A percentile compares a stretch with the other conserved stretches of the same genome.
Conservation (phyloP, 192 early-diverging fungal genomes). For the Gryganskiella cystojenkinii region DNA sequence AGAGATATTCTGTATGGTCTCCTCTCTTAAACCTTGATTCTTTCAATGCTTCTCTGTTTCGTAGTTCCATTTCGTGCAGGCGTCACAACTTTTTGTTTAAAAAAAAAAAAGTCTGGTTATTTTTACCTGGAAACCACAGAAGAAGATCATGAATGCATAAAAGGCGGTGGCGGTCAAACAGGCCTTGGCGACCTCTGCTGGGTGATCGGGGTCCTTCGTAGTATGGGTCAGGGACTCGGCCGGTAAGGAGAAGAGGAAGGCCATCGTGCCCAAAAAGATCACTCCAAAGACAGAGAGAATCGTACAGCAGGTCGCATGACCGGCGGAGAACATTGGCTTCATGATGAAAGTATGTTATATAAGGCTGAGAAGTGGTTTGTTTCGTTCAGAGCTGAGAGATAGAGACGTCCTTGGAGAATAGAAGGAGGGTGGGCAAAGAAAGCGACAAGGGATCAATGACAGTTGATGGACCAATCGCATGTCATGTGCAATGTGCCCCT, state of each 20-base stretch:
- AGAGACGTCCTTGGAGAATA: no score
- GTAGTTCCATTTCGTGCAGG: no score
- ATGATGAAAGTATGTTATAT: slow-evolving; percentile 41
- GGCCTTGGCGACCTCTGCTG: slow-evolving; percentile 57
- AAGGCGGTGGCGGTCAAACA: slow-evolving; percentile 61
- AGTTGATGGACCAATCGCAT: no score
- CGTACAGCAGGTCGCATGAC: slow-evolving; percentile 58
- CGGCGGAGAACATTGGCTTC: slow-evolving; percentile 63
- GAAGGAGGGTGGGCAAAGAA: no score
- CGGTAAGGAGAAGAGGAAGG: slow-evolving; percentile 55
- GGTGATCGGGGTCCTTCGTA: slow-evolving; percentile 56
- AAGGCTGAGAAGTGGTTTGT: no score
- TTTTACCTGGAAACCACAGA: slow-evolving; percentile 63
- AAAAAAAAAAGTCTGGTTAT: neutral
- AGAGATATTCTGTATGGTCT: no score
- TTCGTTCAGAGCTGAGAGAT: no score
- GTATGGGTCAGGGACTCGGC: slow-evolving; percentile 62
- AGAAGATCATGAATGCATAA: slow-evolving; percentile 62
- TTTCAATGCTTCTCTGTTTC: no score
- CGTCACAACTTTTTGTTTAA: no score
- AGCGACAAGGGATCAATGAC: no score
- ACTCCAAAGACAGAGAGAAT: slow-evolving; percentile 60
- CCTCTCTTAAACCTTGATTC: no score
- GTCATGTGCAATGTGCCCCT: no score
- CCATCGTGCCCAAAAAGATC: slow-evolving; percentile 57